Base-by-base conservation (phyloP, 1,284 basidiomycete species). In the Trichosporon sp. region DNA sequence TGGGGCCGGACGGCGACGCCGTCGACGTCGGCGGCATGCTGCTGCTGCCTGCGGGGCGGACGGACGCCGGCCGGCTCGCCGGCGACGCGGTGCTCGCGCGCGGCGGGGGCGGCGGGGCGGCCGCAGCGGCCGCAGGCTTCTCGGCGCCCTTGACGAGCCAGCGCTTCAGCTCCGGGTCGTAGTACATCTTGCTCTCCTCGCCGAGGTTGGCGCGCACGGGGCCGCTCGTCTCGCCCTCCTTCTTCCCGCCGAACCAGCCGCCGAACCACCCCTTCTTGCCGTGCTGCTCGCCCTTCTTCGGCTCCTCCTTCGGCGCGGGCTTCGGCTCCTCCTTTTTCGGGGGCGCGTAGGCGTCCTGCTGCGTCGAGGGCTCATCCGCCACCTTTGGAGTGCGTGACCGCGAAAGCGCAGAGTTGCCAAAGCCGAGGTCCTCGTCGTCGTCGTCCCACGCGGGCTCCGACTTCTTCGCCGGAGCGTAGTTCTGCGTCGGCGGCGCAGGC, bases 61-160 rank as follows among this genome's bases (percentile, higher is more conserved):
- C 85, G 13, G 88, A 86, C 35, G 87, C 85, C 0, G 90, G 86
- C 12, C 84, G 78, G 47, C 82, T 77, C 13, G 86, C 88, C 0
- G 93, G 93, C 11, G 93, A 94, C 2, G 90, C 88, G 0, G 93
- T 93, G 77, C 91, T 89, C 1, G 91, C 88, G 47, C 92, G 86
- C 3, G 90, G 87, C 7, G 91, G 91, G 2, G 85, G 82, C 0
- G 87, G 78, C 8, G 89, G 80, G 38, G 86, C 81, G 0, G 77
- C 53, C 8, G 85, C 79, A 72, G 87, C 84, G 62, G 87, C 87
- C 13, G 83, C 78, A 32, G 86, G 87, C 69, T 85, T 86, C 86
- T 80, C 74, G 34, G 92, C 93, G 83, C 92, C 95, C 84, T 92
- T 95, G 83, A 98, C 95, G 23, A 99, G 90, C 97, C 97, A 99